Evolutionary conservation across 192 early-diverging fungal species (phyloP).

Genomic region (Backusella circina): DNA sequence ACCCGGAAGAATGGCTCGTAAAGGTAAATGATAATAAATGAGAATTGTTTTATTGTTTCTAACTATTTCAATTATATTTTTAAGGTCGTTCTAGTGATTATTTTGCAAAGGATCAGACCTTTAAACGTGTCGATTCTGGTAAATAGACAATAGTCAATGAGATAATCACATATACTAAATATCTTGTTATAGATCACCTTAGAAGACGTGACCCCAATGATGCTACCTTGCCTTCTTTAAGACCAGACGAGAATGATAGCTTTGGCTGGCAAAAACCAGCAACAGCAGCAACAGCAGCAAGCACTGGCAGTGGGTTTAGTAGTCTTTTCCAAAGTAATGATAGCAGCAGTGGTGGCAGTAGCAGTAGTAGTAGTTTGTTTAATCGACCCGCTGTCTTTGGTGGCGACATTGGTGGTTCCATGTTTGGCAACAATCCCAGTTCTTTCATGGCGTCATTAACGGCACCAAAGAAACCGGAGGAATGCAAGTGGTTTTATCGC

Average conservation of each 20-base stretch:
- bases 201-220: slow-evolving; percentile 4
- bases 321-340: background rate
- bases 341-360: background rate
- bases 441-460: background rate
- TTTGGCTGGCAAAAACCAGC: background rate
- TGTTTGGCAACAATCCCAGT: background rate
- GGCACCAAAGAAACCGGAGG: slow-evolving; percentile 20
- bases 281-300: background rate
- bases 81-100: slow-evolving; percentile 11
- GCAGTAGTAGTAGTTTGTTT: background rate
- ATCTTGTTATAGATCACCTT: background rate
- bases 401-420: background rate
- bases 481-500: slow-evolving; percentile 75
- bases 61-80: background rate
- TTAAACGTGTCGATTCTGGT: slow-evolving; percentile 3
- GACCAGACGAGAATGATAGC: background rate
- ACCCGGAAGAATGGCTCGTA: slow-evolving; percentile 4
- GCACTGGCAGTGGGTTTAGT: background rate
- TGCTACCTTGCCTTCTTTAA: background rate
- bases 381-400: background rate
- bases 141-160: background rate
- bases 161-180: background rate
- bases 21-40: background rate
- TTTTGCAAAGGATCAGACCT: slow-evolving; percentile 5
- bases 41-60: background rate